phyloP scores from a whole-genome alignment of 345 rosid genomes.

The Adansonia digitata region DNA sequence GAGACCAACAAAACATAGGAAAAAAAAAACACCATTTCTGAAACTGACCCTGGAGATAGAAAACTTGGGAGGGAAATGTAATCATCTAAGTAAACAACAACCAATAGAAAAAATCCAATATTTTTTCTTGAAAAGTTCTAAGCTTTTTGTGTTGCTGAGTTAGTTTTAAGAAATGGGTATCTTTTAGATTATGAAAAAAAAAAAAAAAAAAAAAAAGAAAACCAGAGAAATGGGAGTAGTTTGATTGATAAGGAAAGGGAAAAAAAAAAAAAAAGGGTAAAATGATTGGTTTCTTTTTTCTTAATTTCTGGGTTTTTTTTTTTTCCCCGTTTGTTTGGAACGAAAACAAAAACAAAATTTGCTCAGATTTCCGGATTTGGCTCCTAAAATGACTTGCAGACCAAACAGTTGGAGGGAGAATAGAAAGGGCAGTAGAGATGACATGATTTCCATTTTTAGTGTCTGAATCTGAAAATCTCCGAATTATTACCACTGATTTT shows the following conservation, averaged over 20 bases:
- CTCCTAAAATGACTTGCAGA: constrained; percentile 53
- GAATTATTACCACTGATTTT: constrained; percentile 6
- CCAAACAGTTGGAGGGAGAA: constrained; percentile 65
- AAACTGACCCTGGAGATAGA: constrained; percentile 2
- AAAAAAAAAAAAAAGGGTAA: constrained; percentile 18
- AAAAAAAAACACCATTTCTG: constrained; percentile 5
- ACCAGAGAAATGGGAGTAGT: neutral
- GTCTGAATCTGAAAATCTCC: neutral
- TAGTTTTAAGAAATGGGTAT: constrained; percentile 10
- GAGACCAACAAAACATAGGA: constrained; percentile 12
- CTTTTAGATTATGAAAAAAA: neutral
- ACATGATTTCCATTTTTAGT: constrained; percentile 32
- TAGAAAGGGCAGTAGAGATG: constrained; percentile 11
- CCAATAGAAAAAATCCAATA: neutral
- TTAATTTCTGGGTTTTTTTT: constrained; percentile 24
- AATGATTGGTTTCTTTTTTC: neutral
- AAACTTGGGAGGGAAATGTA: constrained; percentile 7
- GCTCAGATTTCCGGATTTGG: constrained; percentile 46
- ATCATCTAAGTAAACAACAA: neutral
- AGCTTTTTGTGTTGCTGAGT: neutral
- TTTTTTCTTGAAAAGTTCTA: neutral
- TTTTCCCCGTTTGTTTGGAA: constrained; percentile 25
- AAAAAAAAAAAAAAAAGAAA: neutral
- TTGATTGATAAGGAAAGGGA: constrained; percentile 6
- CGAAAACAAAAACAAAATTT: constrained; percentile 9